phyloP scores from a whole-genome alignment of 441 rosid genomes.

The Lepidium campestre region DNA sequence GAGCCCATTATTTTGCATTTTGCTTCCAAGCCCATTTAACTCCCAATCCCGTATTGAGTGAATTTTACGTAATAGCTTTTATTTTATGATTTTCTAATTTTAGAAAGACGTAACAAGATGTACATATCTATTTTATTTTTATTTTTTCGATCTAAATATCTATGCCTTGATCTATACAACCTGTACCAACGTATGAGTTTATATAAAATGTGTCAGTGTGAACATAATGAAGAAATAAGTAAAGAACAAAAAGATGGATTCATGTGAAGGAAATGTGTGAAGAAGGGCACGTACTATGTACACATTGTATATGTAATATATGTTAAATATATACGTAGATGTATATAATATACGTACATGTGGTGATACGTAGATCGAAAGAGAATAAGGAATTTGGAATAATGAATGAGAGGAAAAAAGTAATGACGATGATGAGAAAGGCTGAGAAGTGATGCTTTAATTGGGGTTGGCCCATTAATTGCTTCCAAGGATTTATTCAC shows the following conservation, averaged over 20 bases:
- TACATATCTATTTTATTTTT: not conserved
- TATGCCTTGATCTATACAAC: not conserved
- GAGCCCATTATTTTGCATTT: no score
- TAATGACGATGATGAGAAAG: constrained; percentile 35
- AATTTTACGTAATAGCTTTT: not conserved
- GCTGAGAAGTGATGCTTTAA: constrained; percentile 31
- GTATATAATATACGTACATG: not conserved
- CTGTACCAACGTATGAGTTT: not conserved
- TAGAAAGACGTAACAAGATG: not conserved
- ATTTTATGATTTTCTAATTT: not conserved
- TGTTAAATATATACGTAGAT: not conserved
- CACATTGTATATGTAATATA: constrained; percentile 3
- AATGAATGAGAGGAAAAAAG: constrained; percentile 24
- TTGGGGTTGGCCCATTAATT: constrained; percentile 30
- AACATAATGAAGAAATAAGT: constrained; percentile 21
- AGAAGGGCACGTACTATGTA: constrained; percentile 9
- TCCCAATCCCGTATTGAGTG: not conserved
- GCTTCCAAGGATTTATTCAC: constrained; percentile 36
- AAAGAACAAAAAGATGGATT: constrained; percentile 29
- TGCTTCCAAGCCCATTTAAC: not conserved
- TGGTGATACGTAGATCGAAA: not conserved
- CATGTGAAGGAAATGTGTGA: constrained; percentile 26
- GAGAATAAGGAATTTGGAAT: constrained; percentile 25
- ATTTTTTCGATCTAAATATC: not conserved
- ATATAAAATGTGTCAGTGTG: constrained; percentile 21